phyloP scores from a whole-genome alignment of 495 filamentous ascomycete genomes.

The Tuber calosporum region DNA sequence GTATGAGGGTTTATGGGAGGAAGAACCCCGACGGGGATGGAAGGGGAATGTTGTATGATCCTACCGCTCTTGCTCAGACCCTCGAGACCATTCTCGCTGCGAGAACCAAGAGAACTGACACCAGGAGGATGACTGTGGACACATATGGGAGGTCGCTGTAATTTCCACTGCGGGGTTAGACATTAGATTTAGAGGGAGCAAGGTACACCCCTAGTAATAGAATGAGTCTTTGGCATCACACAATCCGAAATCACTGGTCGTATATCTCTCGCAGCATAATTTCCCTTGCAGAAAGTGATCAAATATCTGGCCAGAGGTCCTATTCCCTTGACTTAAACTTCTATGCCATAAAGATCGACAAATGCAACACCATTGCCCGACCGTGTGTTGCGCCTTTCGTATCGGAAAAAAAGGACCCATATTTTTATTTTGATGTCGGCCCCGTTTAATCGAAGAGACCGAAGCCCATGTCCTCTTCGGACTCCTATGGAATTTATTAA shows the following conservation, averaged over 20 bases:
- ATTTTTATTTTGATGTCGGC: slow-evolving; percentile 1
- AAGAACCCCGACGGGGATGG: slow-evolving; percentile 46
- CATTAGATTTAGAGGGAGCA: neutral
- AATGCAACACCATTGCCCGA: neutral
- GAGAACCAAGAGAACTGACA: slow-evolving; percentile 52
- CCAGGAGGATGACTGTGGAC: slow-evolving; percentile 53
- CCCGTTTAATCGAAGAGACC: slow-evolving; percentile 90
- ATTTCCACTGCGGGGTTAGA: neutral
- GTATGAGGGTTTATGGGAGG: slow-evolving; percentile 67
- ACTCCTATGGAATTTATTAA: slow-evolving; percentile 58
- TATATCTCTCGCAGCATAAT: neutral
- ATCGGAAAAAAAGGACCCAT: neutral
- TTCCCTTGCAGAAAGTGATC: neutral
- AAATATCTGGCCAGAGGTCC: neutral
- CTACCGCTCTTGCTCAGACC: slow-evolving; percentile 63
- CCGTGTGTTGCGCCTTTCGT: neutral
- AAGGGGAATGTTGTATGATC: slow-evolving; percentile 65
- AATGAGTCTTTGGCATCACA: neutral
- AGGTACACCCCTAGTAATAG: neutral
- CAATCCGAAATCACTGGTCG: neutral
- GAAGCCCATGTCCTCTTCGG: slow-evolving; percentile 99
- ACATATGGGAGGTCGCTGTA: slow-evolving; percentile 17
- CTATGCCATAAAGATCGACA: neutral
- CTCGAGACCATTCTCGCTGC: slow-evolving; percentile 70
- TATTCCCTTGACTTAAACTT: neutral